phyloP scores from a whole-genome alignment of 1,284 basidiomycete species.

The Trametes versicolor region DNA sequence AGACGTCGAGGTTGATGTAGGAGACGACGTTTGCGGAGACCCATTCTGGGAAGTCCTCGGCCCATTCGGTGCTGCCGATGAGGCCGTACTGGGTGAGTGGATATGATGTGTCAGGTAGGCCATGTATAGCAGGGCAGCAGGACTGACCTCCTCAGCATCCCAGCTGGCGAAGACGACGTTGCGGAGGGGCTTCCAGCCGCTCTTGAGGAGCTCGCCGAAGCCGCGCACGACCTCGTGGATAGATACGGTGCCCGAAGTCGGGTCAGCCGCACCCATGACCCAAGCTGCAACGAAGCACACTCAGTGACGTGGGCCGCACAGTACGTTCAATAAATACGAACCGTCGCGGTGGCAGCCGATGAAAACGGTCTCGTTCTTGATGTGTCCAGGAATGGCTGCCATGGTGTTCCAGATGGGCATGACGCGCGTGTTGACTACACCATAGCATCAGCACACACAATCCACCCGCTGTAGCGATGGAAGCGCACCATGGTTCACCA shows the following conservation, averaged over 20 bases:
- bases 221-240: constrained; percentile 86
- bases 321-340: constrained; percentile 40
- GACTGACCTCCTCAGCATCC: constrained; percentile 88
- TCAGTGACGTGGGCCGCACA: constrained; percentile 3
- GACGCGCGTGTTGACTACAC: constrained; percentile 75
- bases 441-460: background rate
- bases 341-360: constrained; percentile 91
- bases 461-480: background rate
- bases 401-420: constrained; percentile 92
- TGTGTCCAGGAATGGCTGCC: constrained; percentile 89
- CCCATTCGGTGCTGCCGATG: constrained; percentile 89
- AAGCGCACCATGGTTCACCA: constrained; percentile 70
- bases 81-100: constrained; percentile 76
- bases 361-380: constrained; percentile 87
- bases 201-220: constrained; percentile 75
- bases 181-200: constrained; percentile 90
- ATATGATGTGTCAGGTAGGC: background rate
- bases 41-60: constrained; percentile 89
- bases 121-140: no score
- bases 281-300: constrained; percentile 26
- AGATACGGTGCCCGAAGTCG: constrained; percentile 88
- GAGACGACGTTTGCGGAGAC: constrained; percentile 83
- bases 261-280: constrained; percentile 85
- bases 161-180: constrained; percentile 92
- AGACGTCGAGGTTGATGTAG: constrained; percentile 87